Evolutionary conservation across 169 alveolate species (phyloP).

Genomic region (Ichthyophthirius multifiliis): DNA sequence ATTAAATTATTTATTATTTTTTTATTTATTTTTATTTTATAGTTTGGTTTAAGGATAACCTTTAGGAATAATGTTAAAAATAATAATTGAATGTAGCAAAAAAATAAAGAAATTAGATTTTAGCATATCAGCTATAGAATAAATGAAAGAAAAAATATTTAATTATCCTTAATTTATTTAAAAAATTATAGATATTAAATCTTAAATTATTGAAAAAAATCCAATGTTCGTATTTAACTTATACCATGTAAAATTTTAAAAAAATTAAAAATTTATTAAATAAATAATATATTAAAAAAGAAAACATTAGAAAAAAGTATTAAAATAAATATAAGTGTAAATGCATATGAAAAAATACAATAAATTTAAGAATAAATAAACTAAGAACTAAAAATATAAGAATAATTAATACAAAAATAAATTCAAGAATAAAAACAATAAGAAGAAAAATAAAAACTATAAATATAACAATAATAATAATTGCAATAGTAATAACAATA

Average conservation of each 20-base stretch:
- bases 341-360: too few species aligned
- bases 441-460: too few species aligned
- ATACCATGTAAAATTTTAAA: neutral
- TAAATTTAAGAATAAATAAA: too few species aligned
- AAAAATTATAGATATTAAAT: neutral
- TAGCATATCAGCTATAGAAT: conserved; percentile 74
- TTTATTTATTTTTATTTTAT: neutral
- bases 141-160: conserved; percentile 54
- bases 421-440: too few species aligned
- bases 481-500: too few species aligned
- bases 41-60: conserved; percentile 73
- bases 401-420: too few species aligned
- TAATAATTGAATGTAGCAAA: conserved; percentile 70
- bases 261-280: neutral
- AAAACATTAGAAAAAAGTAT: too few species aligned
- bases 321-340: too few species aligned
- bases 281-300: neutral
- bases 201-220: neutral
- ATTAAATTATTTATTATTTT: neutral
- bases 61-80: conserved; percentile 70
- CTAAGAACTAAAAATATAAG: too few species aligned
- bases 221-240: neutral
- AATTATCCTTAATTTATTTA: neutral
- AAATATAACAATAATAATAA: too few species aligned
- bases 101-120: conserved; percentile 65